Evolutionary conservation across 768 basidiomycete genomes (phyloP).

Genomic region (Lanmaoa rubissima): DNA sequence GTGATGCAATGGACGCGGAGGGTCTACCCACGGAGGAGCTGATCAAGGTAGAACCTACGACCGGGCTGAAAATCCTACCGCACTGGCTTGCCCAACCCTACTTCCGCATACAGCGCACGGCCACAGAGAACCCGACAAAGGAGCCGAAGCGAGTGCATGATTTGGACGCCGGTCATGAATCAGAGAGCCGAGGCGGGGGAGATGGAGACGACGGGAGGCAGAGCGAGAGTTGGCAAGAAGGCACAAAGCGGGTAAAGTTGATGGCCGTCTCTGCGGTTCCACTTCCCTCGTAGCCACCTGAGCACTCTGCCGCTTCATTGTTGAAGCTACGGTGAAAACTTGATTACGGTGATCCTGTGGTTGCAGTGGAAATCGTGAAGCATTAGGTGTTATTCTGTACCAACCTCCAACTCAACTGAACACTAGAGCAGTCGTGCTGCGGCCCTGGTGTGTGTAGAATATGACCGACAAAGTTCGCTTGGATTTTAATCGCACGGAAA

Average conservation of each 20-base stretch:
- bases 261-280: not conserved
- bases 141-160: slow-evolving; percentile 10
- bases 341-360: too few species aligned
- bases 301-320: not conserved
- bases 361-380: too few species aligned
- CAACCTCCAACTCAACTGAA: not conserved
- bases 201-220: not conserved
- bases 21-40: slow-evolving; percentile 35
- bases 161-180: not conserved
- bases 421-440: not conserved
- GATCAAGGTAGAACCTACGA: slow-evolving; percentile 41
- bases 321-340: not conserved
- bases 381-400: not conserved
- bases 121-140: not conserved
- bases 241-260: slow-evolving; percentile 11
- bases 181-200: not conserved
- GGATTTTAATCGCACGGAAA: not conserved
- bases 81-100: slow-evolving; percentile 76
- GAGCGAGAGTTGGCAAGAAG: slow-evolving; percentile 1
- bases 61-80: slow-evolving; percentile 55
- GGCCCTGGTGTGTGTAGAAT: not conserved
- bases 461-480: not conserved
- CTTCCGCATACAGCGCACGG: slow-evolving; percentile 30
- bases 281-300: not conserved
- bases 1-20: slow-evolving; percentile 42